phyloP scores from a whole-genome alignment of 805 yeast genomes.

The Ogataea siamensis region DNA sequence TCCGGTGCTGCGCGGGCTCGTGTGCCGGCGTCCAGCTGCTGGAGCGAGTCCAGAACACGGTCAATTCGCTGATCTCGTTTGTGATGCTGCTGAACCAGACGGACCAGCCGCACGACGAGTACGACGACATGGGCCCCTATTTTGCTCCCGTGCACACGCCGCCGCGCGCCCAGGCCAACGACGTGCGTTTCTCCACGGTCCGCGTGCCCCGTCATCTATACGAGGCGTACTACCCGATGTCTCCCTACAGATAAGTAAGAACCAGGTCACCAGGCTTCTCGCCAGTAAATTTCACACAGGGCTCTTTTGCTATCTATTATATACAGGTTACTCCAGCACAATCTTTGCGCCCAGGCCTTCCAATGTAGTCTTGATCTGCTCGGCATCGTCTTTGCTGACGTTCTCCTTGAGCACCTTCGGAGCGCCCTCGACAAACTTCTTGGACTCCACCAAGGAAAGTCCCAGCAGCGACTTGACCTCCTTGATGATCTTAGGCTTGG shows the following conservation, averaged over 20 bases:
- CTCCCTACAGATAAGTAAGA: constrained; percentile 11
- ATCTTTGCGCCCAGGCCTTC: constrained; percentile 96
- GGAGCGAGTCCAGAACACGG: constrained; percentile 34
- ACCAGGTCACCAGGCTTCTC: too few species aligned
- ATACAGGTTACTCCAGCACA: constrained; percentile 59
- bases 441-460: constrained; percentile 90
- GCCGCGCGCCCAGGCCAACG: constrained; percentile 6
- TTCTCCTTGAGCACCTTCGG: constrained; percentile 95
- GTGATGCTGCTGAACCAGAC: constrained; percentile 25
- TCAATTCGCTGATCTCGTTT: constrained; percentile 33
- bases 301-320: constrained; percentile 9
- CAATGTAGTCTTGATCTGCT: constrained; percentile 86
- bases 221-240: constrained; percentile 11
- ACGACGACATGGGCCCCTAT: constrained; percentile 13
- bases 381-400: constrained; percentile 95
- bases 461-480: constrained; percentile 93
- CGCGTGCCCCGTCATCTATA: constrained; percentile 10
- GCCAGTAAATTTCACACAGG: not conserved
- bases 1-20: constrained; percentile 17
- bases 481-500: constrained; percentile 96
- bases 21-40: constrained; percentile 27
- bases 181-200: constrained; percentile 10
- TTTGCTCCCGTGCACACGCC: constrained; percentile 5
- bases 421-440: constrained; percentile 96
- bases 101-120: constrained; percentile 16